These are phyloP conservation scores for Phaffomyces opuntiae DNA, from an alignment of 805 yeast species.

Conservation along the genomic window DNA sequence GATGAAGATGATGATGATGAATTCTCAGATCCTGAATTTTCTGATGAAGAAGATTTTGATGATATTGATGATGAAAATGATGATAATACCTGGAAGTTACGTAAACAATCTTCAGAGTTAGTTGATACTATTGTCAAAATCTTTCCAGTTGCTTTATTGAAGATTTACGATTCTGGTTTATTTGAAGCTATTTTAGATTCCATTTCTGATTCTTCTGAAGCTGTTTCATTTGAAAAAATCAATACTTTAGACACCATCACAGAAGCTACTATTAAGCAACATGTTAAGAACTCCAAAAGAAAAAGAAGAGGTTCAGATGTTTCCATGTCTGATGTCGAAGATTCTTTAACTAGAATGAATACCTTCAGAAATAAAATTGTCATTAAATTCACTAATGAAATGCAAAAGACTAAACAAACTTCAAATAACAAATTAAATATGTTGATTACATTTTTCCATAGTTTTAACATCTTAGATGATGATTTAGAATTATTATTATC, in stretches of 20 bases:
- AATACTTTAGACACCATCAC: constrained; percentile 37
- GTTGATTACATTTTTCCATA: constrained; percentile 21
- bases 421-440: constrained; percentile 18
- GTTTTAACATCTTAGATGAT: constrained; percentile 15
- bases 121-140: constrained; percentile 31
- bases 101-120: constrained; percentile 44
- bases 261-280: constrained; percentile 16
- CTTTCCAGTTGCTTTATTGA: constrained; percentile 31
- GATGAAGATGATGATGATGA: constrained; percentile 29
- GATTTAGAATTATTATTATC: constrained; percentile 17
- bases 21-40: constrained; percentile 39
- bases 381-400: constrained; percentile 19
- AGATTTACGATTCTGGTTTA: constrained; percentile 26
- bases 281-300: constrained; percentile 20
- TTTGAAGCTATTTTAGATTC: constrained; percentile 28
- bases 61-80: constrained; percentile 34
- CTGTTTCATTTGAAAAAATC: constrained; percentile 45
- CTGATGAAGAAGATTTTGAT: constrained; percentile 33
- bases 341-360: constrained; percentile 17
- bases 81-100: constrained; percentile 56
- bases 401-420: constrained; percentile 21
- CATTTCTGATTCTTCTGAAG: constrained; percentile 37
- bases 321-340: constrained; percentile 29
- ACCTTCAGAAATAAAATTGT: constrained; percentile 17
- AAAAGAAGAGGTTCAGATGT: constrained; percentile 32